Base-by-base conservation (phyloP, 140 eudicot species). In the Senecio squalidus region DNA sequence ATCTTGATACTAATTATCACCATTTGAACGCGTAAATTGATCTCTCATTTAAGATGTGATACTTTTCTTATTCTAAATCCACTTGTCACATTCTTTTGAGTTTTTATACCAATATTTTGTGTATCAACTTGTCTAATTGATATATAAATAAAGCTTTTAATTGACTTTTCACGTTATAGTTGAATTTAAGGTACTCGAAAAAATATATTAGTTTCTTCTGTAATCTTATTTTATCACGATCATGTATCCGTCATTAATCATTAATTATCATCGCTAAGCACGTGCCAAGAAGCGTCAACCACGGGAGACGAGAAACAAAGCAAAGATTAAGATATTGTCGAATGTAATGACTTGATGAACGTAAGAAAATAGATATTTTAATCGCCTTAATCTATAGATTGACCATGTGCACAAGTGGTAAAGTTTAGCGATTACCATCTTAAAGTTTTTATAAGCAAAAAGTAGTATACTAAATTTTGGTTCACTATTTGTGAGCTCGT, bases 181-280 rank as follows among this genome's bases (percentile, higher is more conserved):
- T 54, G n/a, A 43, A 3, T 6, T 67, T 44, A 30, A 7, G 28
- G 39, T 3, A 64, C 46, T 31, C 29, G 14, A n/a, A n/a, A n/a
- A n/a, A n/a, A n/a, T n/a, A n/a, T n/a, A n/a, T n/a, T n/a, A n/a
- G n/a, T n/a, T n/a, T n/a, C n/a, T n/a, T n/a, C 3, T 24, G 17
- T 58, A 26, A 3, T 17, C 51, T 10, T 26, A 33, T 36, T 48
- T 8, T 20, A 13, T 16, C 23, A n/a, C 17, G 21, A 51, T 34
- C 8, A 49, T 24, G 39, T 14, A 36, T 38, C 17, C 38, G 18
- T 51, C 22, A 30, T 4, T 23, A 34, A 28, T 24, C 57, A 9
- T 67, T 56, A 67, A 67, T 17, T 9, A 56, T 53, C 25, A n/a
- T n/a, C n/a, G n/a, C n/a, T 39, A 13, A 27, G 23, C 64, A 55